Evolutionary conservation across 1,139 yeast species (phyloP), one percentile per base, ranked within the genome.

Genomic region (Trichomonascaceae sp.): DNA sequence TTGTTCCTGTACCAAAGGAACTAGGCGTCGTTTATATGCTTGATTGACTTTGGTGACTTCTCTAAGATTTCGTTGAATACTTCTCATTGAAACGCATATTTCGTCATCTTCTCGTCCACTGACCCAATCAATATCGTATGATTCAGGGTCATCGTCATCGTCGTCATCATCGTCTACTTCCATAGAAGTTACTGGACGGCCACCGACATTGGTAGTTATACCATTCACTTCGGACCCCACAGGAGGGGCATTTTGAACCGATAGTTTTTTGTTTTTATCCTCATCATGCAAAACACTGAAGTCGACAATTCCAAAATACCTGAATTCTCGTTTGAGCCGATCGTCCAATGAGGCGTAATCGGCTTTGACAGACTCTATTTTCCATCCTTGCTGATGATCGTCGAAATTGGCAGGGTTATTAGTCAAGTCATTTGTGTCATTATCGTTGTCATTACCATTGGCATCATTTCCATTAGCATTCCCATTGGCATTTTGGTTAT

Each of bases 41-140:
- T 83, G 79, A 67, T 95, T 93, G 55, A 81, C 74, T 30, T 74
- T 75, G 2, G 84, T 79, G 0, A 85, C 84, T 30, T 77, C 79
- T 58, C 79, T 80, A 55, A 95, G 74, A 57, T 87, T 84, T 48
- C 74, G 74, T 66, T 95, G 98, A 52, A 91, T 72, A 22, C 72
- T 69, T 58, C 99, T 76, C 58, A 93, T 74, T 65, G 93, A 98
- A 0, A 86, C 84, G 60, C 96, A 85, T 7, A 95, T 83, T 69
- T 95, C 99, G 70, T 95, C 99, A 69, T 95, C 99, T 67, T 95
- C 97, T 59, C 86, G 79, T 48, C 86, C 84, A 54, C 79, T 77
- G 22, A 85, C 73, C 97, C 97, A 91, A 68, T 85, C 89, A 50
- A 79, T 78, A 56, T 84, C 87, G 15, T 58, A 54, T 18, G 60